phyloP scores from a whole-genome alignment of 345 rosid genomes.

The Psidium friedrichsthalianum region DNA sequence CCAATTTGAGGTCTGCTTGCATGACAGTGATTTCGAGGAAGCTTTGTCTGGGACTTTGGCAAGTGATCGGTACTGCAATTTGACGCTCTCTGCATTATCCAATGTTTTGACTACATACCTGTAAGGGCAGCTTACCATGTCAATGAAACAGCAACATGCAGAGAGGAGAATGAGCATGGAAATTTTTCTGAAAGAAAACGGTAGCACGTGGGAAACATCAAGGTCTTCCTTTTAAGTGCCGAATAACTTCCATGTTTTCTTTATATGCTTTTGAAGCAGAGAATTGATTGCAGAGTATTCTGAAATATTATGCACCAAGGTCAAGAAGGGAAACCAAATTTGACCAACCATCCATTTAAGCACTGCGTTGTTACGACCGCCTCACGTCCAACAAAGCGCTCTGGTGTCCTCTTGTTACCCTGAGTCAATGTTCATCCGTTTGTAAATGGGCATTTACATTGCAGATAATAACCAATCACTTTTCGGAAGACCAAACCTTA shows the following conservation, averaged over 20 bases:
- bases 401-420: slow-evolving; percentile 97
- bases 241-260: neutral
- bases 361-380: slow-evolving; percentile 89
- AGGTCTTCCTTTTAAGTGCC: neutral
- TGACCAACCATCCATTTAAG: slow-evolving; percentile 87
- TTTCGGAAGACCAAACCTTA: slow-evolving; percentile 37
- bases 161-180: neutral
- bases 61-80: slow-evolving; percentile 81
- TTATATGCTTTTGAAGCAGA: neutral
- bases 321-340: neutral
- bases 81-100: slow-evolving; percentile 88
- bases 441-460: neutral
- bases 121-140: neutral
- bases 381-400: slow-evolving; percentile 86
- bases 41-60: slow-evolving; percentile 50
- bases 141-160: neutral
- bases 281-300: neutral
- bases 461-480: neutral
- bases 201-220: neutral
- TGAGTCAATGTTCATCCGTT: slow-evolving; percentile 11
- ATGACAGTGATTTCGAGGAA: slow-evolving; percentile 25
- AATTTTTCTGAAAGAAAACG: neutral
- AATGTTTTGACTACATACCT: slow-evolving; percentile 93
- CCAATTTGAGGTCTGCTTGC: slow-evolving; percentile 23
- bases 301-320: neutral